Conservation (phyloP, 2,329 filamentous ascomycete species). For the Trichoderma endophyticum region DNA sequence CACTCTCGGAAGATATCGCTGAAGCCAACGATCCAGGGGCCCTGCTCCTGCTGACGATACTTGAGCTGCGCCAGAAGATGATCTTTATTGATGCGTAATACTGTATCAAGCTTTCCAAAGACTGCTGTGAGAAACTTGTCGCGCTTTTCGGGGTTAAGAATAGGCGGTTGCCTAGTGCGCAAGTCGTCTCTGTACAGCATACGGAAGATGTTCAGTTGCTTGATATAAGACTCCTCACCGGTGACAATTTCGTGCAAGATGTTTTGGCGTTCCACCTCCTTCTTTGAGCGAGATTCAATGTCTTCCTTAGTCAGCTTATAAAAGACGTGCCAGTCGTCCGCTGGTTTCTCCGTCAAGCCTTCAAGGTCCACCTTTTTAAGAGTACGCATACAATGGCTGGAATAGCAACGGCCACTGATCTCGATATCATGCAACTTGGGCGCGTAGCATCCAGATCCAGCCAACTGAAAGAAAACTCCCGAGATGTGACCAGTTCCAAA, state of each 20-base stretch:
- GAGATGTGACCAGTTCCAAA: constrained; percentile 77
- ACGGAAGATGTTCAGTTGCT: constrained; percentile 80
- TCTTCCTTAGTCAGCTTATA: constrained; percentile 80
- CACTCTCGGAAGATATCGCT: constrained; percentile 97
- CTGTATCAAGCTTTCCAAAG: constrained; percentile 85
- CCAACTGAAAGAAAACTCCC: constrained; percentile 90
- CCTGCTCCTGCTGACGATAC: constrained; percentile 94
- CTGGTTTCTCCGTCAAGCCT: constrained; percentile 65
- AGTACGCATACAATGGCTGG: constrained; percentile 88
- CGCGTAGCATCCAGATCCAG: constrained; percentile 87
- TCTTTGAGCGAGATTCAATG: constrained; percentile 68
- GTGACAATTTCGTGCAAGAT: constrained; percentile 93
- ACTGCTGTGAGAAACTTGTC: constrained; percentile 79
- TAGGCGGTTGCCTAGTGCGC: constrained; percentile 66
- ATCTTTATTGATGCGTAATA: constrained; percentile 89
- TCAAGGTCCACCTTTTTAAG: constrained; percentile 91
- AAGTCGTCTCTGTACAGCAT: constrained; percentile 83
- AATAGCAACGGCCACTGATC: constrained; percentile 78
- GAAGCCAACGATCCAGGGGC: constrained; percentile 89
- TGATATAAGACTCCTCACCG: constrained; percentile 87
- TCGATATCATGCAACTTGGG: constrained; percentile 72
- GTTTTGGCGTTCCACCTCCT: constrained; percentile 91
- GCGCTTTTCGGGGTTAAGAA: constrained; percentile 75
- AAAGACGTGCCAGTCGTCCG: constrained; percentile 83
- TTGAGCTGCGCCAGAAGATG: constrained; percentile 90